Evolutionary conservation across 345 rosid species (phyloP).

Genomic region (Bruguiera gymnorhiza): DNA sequence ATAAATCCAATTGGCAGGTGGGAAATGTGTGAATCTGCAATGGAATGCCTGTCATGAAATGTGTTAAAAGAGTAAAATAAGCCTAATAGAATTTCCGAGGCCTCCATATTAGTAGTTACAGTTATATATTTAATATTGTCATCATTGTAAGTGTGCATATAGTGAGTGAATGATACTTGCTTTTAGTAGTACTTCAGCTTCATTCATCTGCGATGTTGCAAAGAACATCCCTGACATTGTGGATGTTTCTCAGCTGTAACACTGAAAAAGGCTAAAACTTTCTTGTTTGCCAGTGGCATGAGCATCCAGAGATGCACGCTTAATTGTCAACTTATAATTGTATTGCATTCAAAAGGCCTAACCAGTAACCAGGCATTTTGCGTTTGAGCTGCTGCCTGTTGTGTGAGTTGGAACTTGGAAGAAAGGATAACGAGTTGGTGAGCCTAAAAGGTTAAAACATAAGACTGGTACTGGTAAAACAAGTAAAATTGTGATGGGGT

Average conservation of each 20-base stretch:
- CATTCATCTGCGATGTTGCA: not conserved
- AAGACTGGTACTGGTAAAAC: too few species aligned
- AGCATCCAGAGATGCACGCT: too few species aligned
- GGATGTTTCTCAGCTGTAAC: not conserved
- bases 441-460: too few species aligned
- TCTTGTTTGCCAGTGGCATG: too few species aligned
- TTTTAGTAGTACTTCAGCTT: not conserved
- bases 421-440: too few species aligned
- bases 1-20: slow-evolving; percentile 13
- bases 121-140: slow-evolving; percentile 12
- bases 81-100: not conserved
- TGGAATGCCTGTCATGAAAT: slow-evolving; percentile 3
- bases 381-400: too few species aligned
- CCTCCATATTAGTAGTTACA: slow-evolving; percentile 10
- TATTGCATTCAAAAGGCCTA: too few species aligned
- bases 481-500: too few species aligned
- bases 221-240: not conserved
- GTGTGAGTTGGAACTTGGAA: too few species aligned
- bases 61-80: slow-evolving; percentile 12
- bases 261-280: too few species aligned
- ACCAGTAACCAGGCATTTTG: too few species aligned
- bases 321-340: too few species aligned
- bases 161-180: slow-evolving; percentile 11
- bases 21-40: slow-evolving; percentile 13
- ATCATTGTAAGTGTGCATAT: slow-evolving; percentile 39